Evolutionary conservation across 345 rosid species (phyloP), one percentile per base, ranked within the genome.

Genomic region (Dimocarpus longan): DNA sequence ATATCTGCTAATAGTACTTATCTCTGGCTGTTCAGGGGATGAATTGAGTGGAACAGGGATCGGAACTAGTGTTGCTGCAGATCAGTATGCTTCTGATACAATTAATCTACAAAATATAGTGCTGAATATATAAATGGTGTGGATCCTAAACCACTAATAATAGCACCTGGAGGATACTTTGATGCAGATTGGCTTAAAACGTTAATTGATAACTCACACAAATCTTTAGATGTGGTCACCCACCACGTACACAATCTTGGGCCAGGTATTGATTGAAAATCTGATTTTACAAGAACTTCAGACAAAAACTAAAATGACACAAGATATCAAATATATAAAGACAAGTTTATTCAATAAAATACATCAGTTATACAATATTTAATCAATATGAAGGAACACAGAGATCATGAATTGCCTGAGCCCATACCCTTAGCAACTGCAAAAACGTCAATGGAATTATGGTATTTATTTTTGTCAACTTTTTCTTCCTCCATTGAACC

Each of bases 191-290:
- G 98, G 98, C 93, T 86, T 85, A 81, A 83, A 68, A 87, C 87
- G 71, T 93, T 86, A 78, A 42, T 93, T 24, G 84, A 72, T 65
- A 91, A 90, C 79, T 66, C 99, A 43, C 73, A 71, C 54, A 65
- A 81, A 69, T 84, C 89, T 70, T 43, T 91, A 6, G 84, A 94
- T 68, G 98, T 86, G 5, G 81, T 88, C 73, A 94, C 95, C 11
- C 98, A 86, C 72, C 97, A 96, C 82, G 93, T 96, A 81, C 94
- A 96, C 89, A 89, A 94, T 78, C 97, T 96, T 37, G 99, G 99
- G 57, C 90, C 99, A 83, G 98, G 99, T 94, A 37, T 76, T 54
- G 24, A 15, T 71, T 50, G 71, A 40, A 68, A 52, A 75, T 56
- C 26, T 44, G 42, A 71, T 65, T n/a, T n/a, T n/a, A n/a, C n/a